Evolutionary conservation across 495 filamentous ascomycete species (phyloP).

Genomic region (Bombardia bombarda): DNA sequence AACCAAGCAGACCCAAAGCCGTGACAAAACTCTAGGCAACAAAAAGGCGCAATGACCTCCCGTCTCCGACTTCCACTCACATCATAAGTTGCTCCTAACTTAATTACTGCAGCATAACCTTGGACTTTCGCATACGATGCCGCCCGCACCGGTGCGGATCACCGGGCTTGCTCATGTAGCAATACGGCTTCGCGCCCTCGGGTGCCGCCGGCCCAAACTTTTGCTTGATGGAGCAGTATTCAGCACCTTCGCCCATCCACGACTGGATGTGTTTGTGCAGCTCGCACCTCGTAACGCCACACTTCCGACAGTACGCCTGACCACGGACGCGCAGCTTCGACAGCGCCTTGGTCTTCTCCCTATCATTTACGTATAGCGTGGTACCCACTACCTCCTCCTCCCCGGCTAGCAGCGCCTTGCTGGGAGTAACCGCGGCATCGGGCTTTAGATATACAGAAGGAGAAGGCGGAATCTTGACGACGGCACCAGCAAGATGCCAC

Average conservation of each 20-base stretch:
- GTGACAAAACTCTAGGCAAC: too few relatives aligned
- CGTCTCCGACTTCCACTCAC: too few relatives aligned
- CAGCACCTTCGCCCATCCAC: constrained; percentile 39
- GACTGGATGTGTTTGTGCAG: constrained; percentile 44
- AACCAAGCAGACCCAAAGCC: too few relatives aligned
- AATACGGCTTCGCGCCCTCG: constrained; percentile 30
- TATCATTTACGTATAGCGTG: constrained; percentile 6
- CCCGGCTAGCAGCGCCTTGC: background rate
- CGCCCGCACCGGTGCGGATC: constrained; percentile 41
- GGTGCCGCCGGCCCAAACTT: constrained; percentile 38
- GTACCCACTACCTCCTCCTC: constrained; percentile 10
- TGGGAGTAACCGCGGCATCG: too few relatives aligned
- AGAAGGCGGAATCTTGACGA: constrained; percentile 12
- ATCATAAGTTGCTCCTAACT: too few relatives aligned
- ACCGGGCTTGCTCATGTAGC: constrained; percentile 41
- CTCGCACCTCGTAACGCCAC: constrained; percentile 44
- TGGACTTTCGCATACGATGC: constrained; percentile 25
- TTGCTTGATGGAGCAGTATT: constrained; percentile 44
- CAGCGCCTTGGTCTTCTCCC: constrained; percentile 28
- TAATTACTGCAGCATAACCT: constrained; percentile 16
- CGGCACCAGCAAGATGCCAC: constrained; percentile 39
- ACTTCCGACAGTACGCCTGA: constrained; percentile 43
- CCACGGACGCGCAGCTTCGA: constrained; percentile 33
- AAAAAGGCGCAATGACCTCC: too few relatives aligned
- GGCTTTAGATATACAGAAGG: too few relatives aligned